Conservation (phyloP, 495 filamentous ascomycete genomes). For the Penicillium coprophilum region DNA sequence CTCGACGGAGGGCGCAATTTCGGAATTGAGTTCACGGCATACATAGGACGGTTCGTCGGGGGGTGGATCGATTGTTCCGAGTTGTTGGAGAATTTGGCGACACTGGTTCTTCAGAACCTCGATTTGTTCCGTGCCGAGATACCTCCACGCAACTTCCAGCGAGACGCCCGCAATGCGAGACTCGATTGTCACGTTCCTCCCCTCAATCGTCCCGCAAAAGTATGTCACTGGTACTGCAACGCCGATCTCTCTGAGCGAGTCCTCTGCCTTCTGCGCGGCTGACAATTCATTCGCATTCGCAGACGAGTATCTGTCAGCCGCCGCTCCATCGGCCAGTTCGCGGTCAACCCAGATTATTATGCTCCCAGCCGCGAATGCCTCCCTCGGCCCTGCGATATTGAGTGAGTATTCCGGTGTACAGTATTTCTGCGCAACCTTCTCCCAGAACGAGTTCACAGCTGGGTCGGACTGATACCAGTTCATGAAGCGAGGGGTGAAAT, state of each 20-base stretch:
- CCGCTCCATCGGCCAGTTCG: slow-evolving; percentile 23
- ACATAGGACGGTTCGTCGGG: slow-evolving; percentile 39
- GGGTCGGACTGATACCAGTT: slow-evolving; percentile 38
- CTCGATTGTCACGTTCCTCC: slow-evolving; percentile 44
- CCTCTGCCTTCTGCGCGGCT: slow-evolving; percentile 42
- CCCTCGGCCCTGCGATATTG: slow-evolving; percentile 30
- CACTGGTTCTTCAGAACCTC: slow-evolving; percentile 39
- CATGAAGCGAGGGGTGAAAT: slow-evolving; percentile 40
- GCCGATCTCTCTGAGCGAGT: slow-evolving; percentile 31
- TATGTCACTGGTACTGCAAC: slow-evolving; percentile 42
- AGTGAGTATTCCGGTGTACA: slow-evolving; percentile 41
- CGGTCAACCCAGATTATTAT: slow-evolving; percentile 43
- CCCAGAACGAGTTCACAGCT: slow-evolving; percentile 36
- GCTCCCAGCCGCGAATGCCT: slow-evolving; percentile 42
- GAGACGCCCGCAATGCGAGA: slow-evolving; percentile 46
- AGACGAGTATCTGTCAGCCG: slow-evolving; percentile 47
- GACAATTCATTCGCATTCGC: slow-evolving; percentile 56
- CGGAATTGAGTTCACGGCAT: slow-evolving; percentile 38
- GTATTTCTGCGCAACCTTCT: slow-evolving; percentile 31
- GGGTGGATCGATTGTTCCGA: slow-evolving; percentile 27
- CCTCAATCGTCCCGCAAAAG: slow-evolving; percentile 42
- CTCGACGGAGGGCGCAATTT: slow-evolving; percentile 25
- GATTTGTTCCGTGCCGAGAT: slow-evolving; percentile 36
- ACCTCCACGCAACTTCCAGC: slow-evolving; percentile 45
- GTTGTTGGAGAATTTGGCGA: slow-evolving; percentile 34